Evolutionary conservation across 805 yeast genomes (phyloP), one percentile per base, ranked within the genome.

Genomic region (Suhomyces pyralidae): DNA sequence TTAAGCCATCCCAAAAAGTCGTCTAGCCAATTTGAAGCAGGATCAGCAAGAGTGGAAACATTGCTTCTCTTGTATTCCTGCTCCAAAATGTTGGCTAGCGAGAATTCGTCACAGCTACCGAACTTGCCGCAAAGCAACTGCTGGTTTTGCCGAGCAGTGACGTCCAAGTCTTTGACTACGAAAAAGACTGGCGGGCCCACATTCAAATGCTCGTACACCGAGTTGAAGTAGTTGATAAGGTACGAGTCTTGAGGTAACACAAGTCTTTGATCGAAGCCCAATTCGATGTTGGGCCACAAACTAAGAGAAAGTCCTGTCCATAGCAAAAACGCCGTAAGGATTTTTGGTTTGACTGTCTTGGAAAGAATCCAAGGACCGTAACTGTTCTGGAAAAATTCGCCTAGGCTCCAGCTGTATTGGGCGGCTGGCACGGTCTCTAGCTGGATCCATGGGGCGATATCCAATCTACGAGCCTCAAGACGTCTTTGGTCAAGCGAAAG

Each of bases 121-220:
- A 90, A 94, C 53, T 90, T 81, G 0, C 97, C 97, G 69, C 99
- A 93, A 0, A 94, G 61, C 52, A 81, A 75, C 59, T 85, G 86
- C 66, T 93, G 99, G 46, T 78, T 79, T 2, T 58, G 69, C 46
- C 88, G 71, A 12, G 67, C 52, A 0, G 93, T 88, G 5, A 88
- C 76, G 60, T 89, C 86, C 46, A 83, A 63, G 49, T 81, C 84
- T 45, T 82, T 80, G n/a, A 89, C 83, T 22, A 94, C 90, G 67
- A 91, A 87, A 63, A 88, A 94, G 0, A 89, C 79, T 0, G 99
- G 99, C 0, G 99, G 97, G 0, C 98, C 99, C 7, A 88, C 88
- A 54, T 86, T 85, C 55, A 93, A 74, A 63, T 84, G 88, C 1
- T 77, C 68, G 64, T 86, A 88, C 3, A 91, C 75, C 50, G 92